Conservation (phyloP, 139 green algal genomes). For the Monoraphidium neglectum region DNA sequence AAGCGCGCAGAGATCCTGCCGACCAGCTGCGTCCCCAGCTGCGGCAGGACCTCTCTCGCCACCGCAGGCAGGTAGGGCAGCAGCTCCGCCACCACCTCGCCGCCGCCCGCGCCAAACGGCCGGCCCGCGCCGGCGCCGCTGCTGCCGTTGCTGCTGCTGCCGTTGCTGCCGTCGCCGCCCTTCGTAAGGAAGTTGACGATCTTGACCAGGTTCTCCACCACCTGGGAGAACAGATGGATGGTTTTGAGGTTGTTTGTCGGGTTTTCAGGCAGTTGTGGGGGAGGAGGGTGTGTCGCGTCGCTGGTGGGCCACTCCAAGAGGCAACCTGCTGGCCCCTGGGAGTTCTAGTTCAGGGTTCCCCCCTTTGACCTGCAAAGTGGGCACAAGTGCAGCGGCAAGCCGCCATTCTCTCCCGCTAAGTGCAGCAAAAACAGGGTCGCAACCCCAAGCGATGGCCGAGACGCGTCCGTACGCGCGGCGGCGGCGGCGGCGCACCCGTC, state of each 20-base stretch:
- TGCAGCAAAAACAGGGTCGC: too few species aligned
- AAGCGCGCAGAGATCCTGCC: constrained; percentile 72
- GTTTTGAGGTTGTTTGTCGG: constrained; percentile 45
- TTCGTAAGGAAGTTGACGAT: constrained; percentile 52
- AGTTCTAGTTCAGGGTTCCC: too few species aligned
- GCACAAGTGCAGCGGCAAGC: too few species aligned
- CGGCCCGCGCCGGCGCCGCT: background rate
- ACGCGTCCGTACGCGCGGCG: too few species aligned
- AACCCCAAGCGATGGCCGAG: too few species aligned
- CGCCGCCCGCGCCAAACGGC: background rate
- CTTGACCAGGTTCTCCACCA: constrained; percentile 81
- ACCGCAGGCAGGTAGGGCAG: constrained; percentile 82
- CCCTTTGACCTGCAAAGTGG: too few species aligned
- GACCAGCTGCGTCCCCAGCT: constrained; percentile 63
- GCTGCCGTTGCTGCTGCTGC: constrained; percentile 4
- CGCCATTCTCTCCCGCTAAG: too few species aligned
- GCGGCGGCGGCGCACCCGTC: background rate
- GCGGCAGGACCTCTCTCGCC: constrained; percentile 80
- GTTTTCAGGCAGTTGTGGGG: background rate
- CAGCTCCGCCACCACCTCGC: constrained; percentile 56
- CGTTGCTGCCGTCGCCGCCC: constrained; percentile 3
- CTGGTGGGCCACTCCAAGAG: too few species aligned
- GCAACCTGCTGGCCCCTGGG: too few species aligned
- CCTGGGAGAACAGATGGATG: too few species aligned
- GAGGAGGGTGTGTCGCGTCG: too few species aligned